Evolutionary conservation across 176 grass and related monocot species (phyloP).

Genomic region (Phoenix dactylifera): DNA sequence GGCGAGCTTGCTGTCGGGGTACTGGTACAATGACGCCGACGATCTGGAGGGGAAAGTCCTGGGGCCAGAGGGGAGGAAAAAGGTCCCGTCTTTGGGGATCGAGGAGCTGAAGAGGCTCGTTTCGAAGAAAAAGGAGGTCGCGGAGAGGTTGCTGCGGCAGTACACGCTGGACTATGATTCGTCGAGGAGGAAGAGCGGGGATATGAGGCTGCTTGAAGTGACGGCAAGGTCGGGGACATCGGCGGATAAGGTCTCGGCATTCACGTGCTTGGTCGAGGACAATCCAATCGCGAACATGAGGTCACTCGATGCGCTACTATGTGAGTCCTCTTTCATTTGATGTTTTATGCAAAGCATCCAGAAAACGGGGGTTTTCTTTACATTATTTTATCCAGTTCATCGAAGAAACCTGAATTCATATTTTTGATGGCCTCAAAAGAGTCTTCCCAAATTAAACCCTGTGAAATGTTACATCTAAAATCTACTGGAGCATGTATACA

Average conservation of each 20-base stretch:
- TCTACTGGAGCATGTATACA: no score
- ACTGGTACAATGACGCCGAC: slow-evolving; percentile 60
- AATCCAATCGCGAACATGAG: slow-evolving; percentile 88
- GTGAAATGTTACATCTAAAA: no score
- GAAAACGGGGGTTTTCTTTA: no score
- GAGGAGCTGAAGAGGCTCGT: slow-evolving; percentile 50
- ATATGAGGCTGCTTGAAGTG: slow-evolving; percentile 68
- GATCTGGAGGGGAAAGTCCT: slow-evolving; percentile 59
- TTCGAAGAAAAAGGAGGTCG: slow-evolving; percentile 53
- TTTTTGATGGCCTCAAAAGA: no score
- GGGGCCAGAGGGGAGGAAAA: slow-evolving; percentile 6
- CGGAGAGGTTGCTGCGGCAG: slow-evolving; percentile 59
- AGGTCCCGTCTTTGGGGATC: slow-evolving; percentile 10
- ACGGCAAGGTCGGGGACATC: slow-evolving; percentile 83
- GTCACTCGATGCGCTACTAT: slow-evolving; percentile 75
- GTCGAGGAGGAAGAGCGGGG: slow-evolving; percentile 46
- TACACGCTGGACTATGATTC: slow-evolving; percentile 59
- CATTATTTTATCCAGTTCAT: no score
- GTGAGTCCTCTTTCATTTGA: slow-evolving; percentile 34
- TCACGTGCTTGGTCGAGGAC: slow-evolving; percentile 83
- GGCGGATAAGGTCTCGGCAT: slow-evolving; percentile 81
- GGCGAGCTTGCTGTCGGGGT: slow-evolving; percentile 35
- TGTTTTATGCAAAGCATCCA: not conserved
- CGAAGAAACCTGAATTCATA: no score
- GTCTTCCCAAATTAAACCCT: no score